phyloP scores from a whole-genome alignment of 2,329 filamentous ascomycete species.

The Fusarium albosuccineum region DNA sequence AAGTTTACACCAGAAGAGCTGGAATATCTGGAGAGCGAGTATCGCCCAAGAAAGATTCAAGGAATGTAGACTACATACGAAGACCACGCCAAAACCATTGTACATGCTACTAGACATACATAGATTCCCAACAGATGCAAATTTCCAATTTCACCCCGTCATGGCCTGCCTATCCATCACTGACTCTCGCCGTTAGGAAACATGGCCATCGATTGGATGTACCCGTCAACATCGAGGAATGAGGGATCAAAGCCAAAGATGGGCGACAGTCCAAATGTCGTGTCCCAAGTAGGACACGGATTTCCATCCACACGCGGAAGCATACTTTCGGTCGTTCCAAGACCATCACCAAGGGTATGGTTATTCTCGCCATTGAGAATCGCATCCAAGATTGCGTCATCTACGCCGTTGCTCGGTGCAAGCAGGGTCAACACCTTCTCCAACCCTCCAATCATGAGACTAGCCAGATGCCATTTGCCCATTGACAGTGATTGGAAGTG shows the following conservation, averaged over 20 bases:
- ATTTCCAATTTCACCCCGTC: neutral
- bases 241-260: constrained; percentile 48
- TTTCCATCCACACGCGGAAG: constrained; percentile 27
- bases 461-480: constrained; percentile 60
- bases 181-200: constrained; percentile 20
- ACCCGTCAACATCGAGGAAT: constrained; percentile 28
- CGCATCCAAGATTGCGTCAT: constrained; percentile 5
- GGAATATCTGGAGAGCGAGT: constrained; percentile 72
- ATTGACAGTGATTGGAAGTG: constrained; percentile 57
- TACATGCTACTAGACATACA: constrained; percentile 3
- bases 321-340: constrained; percentile 6
- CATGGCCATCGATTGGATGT: constrained; percentile 36
- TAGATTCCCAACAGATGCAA: neutral
- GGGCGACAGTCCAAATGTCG: constrained; percentile 47
- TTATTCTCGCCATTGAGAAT: neutral
- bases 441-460: constrained; percentile 60
- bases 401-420: constrained; percentile 20
- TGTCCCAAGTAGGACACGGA: constrained; percentile 42
- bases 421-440: constrained; percentile 52
- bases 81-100: neutral
- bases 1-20: constrained; percentile 70
- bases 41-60: constrained; percentile 64
- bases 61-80: constrained; percentile 40
- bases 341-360: constrained; percentile 9
- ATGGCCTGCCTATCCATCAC: neutral